These are phyloP conservation scores for Jackrogersella minutella DNA, from an alignment of 495 filamentous ascomycete genomes.

Conservation along the genomic window DNA sequence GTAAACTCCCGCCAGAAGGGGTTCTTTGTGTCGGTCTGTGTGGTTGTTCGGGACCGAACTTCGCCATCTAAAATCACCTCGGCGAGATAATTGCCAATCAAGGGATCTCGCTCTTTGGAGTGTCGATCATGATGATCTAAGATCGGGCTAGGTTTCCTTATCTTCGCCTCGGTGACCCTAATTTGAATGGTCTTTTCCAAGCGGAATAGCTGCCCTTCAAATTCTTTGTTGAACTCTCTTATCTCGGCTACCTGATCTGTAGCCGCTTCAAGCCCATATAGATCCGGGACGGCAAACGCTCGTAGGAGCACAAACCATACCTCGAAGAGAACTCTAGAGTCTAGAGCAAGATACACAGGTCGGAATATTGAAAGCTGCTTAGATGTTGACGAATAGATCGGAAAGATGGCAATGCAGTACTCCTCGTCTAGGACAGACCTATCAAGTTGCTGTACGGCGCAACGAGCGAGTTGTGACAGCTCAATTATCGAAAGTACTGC, in stretches of 20 bases:
- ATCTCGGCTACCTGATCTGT: constrained; percentile 53
- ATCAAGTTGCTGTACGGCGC: constrained; percentile 88
- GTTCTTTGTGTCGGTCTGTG: constrained; percentile 79
- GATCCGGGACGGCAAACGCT: constrained; percentile 91
- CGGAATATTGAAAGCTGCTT: constrained; percentile 69
- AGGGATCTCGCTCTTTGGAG: constrained; percentile 49
- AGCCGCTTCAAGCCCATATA: constrained; percentile 69
- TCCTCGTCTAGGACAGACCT: constrained; percentile 93
- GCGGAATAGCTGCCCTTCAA: constrained; percentile 60
- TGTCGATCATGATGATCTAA: constrained; percentile 48
- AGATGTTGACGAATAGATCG: constrained; percentile 74
- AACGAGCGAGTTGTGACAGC: constrained; percentile 86
- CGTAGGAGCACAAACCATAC: constrained; percentile 95
- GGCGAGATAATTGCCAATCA: constrained; percentile 75
- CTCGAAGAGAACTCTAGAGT: constrained; percentile 88
- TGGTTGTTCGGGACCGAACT: constrained; percentile 82
- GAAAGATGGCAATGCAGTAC: constrained; percentile 91
- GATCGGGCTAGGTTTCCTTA: constrained; percentile 45
- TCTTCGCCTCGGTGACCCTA: constrained; percentile 66
- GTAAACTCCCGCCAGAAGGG: constrained; percentile 97
- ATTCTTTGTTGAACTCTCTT: constrained; percentile 48
- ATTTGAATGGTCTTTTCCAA: constrained; percentile 66
- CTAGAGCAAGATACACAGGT: constrained; percentile 85
- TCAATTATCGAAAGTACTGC: constrained; percentile 82
- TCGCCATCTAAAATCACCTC: constrained; percentile 95